Evolutionary conservation across 768 basidiomycete genomes (phyloP).

Genomic region (Hirschioporus abietinus): DNA sequence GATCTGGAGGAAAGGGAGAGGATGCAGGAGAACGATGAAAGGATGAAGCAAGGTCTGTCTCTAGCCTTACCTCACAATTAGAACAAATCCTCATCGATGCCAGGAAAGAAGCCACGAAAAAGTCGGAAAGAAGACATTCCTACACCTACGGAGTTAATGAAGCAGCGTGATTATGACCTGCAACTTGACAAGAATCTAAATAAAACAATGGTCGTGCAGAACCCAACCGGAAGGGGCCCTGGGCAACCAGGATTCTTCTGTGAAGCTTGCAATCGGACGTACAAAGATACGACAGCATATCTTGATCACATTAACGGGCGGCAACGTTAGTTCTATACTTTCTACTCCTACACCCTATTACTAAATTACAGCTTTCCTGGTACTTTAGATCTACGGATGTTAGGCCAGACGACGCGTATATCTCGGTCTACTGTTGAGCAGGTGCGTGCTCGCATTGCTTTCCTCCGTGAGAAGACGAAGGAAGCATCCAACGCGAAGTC

Average conservation of each 20-base stretch:
- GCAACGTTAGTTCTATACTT: constrained; percentile 57
- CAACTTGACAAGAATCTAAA: constrained; percentile 93
- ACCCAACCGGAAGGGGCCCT: constrained; percentile 73
- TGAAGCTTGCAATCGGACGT: constrained; percentile 83
- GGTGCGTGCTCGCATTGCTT: constrained; percentile 86
- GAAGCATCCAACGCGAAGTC: constrained; percentile 78
- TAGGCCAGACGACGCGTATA: constrained; percentile 96
- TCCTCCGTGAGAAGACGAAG: constrained; percentile 81
- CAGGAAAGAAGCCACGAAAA: constrained; percentile 80
- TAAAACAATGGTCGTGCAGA: constrained; percentile 93
- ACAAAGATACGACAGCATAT: constrained; percentile 92
- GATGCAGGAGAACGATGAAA: constrained; percentile 82
- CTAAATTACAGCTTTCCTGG: neutral
- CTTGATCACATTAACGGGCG: constrained; percentile 94
- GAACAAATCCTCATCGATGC: neutral
- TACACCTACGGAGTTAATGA: constrained; percentile 90
- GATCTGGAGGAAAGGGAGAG: constrained; percentile 76
- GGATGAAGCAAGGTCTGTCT: constrained; percentile 70
- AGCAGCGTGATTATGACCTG: constrained; percentile 76
- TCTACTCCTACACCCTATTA: constrained; percentile 11
- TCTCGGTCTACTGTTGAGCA: constrained; percentile 88
- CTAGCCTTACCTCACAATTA: constrained; percentile 2
- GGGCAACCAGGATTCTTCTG: constrained; percentile 95
- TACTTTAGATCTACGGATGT: constrained; percentile 71
- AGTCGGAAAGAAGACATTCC: constrained; percentile 71